A percentile compares a stretch with the other conserved stretches of the same genome.
phyloP scores from a whole-genome alignment of 2,329 filamentous ascomycete genomes.

The Ophiostoma sp. region DNA sequence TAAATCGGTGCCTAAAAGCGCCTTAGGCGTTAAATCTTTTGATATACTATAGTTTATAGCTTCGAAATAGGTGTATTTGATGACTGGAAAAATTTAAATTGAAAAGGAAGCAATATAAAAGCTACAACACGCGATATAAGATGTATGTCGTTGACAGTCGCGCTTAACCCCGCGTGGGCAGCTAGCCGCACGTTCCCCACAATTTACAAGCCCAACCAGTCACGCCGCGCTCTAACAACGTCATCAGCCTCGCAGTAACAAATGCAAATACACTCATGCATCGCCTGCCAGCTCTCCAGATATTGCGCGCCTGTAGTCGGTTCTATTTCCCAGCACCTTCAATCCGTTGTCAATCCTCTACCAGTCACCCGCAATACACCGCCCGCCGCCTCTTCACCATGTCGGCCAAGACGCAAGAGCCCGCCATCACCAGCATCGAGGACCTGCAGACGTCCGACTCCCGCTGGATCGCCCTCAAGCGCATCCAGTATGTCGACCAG shows the following conservation, averaged over 20 bases:
- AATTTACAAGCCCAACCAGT: not conserved
- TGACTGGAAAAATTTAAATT: not conserved
- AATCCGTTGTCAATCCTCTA: not conserved
- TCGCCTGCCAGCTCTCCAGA: not conserved
- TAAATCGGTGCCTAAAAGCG: no score
- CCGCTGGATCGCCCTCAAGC: slow-evolving; percentile 53
- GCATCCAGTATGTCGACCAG: slow-evolving; percentile 55
- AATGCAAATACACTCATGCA: not conserved
- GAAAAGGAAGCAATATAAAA: not conserved
- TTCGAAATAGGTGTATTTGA: no score
- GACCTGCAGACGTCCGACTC: slow-evolving; percentile 48
- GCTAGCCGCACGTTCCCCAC: not conserved
- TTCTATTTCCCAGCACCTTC: not conserved
- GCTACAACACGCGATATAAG: not conserved
- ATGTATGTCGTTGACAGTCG: not conserved
- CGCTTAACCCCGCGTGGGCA: not conserved
- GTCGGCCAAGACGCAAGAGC: slow-evolving; percentile 41
- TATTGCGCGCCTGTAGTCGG: not conserved
- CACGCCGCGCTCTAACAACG: not conserved
- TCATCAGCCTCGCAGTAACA: not conserved
- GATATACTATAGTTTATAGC: no score
- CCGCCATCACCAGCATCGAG: slow-evolving; percentile 43
- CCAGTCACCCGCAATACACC: not conserved
- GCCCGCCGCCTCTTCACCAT: slow-evolving; percentile 31
- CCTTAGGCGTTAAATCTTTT: no score